phyloP scores from a whole-genome alignment of 2,329 filamentous ascomycete species.

The Cladosporium sp. region DNA sequence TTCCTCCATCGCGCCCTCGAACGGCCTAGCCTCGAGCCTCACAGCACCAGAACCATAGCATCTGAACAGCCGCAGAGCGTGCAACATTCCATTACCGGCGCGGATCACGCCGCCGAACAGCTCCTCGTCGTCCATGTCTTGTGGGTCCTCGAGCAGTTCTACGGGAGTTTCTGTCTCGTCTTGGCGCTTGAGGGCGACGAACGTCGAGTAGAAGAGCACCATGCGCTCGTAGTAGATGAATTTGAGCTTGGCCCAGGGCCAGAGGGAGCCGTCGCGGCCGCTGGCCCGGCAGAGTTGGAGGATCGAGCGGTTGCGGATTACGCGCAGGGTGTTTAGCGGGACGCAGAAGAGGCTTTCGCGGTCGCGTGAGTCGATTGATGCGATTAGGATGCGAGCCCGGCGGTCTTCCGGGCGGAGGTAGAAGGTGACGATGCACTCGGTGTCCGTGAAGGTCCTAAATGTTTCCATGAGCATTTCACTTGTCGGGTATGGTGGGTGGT shows the following conservation, averaged over 20 bases:
- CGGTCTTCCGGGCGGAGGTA: slow-evolving; percentile 50
- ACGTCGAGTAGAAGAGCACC: slow-evolving; percentile 54
- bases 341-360: slow-evolving; percentile 46
- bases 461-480: not conserved
- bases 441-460: slow-evolving; percentile 44
- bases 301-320: slow-evolving; percentile 38
- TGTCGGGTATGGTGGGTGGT: not conserved
- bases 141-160: slow-evolving; percentile 5
- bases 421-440: slow-evolving; percentile 33
- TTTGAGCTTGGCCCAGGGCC: slow-evolving; percentile 52
- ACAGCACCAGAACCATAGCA: slow-evolving; percentile 50
- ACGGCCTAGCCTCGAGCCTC: slow-evolving; percentile 54
- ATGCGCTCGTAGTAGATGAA: slow-evolving; percentile 56
- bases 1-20: slow-evolving; percentile 48
- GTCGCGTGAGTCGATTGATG: slow-evolving; percentile 38
- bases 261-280: slow-evolving; percentile 33
- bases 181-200: slow-evolving; percentile 56
- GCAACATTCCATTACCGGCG: slow-evolving; percentile 46
- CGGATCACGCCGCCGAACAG: slow-evolving; percentile 51
- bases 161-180: slow-evolving; percentile 35
- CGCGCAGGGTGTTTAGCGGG: slow-evolving; percentile 45
- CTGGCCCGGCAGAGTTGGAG: slow-evolving; percentile 35
- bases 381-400: slow-evolving; percentile 52
- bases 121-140: slow-evolving; percentile 36
- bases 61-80: slow-evolving; percentile 52